Percentiles rank a stretch among this genome's conserved stretches.
phyloP scores from a whole-genome alignment of 768 basidiomycete genomes.

The Cantharellus anzutake region DNA sequence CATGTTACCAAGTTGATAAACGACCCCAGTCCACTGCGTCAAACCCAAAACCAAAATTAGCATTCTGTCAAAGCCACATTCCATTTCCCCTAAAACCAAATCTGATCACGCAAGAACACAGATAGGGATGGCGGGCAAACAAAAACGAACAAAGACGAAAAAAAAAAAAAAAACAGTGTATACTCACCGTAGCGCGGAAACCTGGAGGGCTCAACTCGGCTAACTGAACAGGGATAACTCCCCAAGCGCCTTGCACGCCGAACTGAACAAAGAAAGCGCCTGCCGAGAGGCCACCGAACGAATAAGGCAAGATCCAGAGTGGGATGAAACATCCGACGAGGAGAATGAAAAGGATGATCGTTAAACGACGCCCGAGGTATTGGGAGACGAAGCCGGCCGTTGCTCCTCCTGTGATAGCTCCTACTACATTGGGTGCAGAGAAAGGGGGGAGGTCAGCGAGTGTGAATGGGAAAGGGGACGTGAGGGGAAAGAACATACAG shows the following conservation, averaged over 20 bases:
- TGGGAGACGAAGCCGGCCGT: conserved; percentile 59
- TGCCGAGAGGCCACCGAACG: conserved; percentile 50
- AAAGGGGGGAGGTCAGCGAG: neutral
- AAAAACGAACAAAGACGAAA: neutral
- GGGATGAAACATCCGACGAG: conserved; percentile 48
- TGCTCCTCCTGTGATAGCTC: conserved; percentile 39
- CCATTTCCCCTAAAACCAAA: no score
- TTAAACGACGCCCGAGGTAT: conserved; percentile 65
- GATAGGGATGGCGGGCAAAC: neutral
- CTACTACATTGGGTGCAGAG: conserved; percentile 13
- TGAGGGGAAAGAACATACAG: conserved; percentile 23
- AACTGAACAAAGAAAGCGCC: conserved; percentile 79
- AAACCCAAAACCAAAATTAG: neutral
- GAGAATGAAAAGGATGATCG: conserved; percentile 47
- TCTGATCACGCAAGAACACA: no score
- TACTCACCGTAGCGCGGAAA: conserved; percentile 45
- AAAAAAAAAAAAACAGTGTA: neutral
- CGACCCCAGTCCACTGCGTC: conserved; percentile 58
- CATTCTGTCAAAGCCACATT: no score
- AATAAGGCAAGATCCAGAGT: conserved; percentile 63
- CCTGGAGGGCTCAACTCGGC: conserved; percentile 75
- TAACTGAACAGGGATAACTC: conserved; percentile 57
- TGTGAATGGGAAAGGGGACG: neutral
- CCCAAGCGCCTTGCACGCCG: conserved; percentile 84
- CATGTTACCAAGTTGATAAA: conserved; percentile 73